Evolutionary conservation across 805 yeast genomes (phyloP).

Genomic region (Starmerella davenportii): DNA sequence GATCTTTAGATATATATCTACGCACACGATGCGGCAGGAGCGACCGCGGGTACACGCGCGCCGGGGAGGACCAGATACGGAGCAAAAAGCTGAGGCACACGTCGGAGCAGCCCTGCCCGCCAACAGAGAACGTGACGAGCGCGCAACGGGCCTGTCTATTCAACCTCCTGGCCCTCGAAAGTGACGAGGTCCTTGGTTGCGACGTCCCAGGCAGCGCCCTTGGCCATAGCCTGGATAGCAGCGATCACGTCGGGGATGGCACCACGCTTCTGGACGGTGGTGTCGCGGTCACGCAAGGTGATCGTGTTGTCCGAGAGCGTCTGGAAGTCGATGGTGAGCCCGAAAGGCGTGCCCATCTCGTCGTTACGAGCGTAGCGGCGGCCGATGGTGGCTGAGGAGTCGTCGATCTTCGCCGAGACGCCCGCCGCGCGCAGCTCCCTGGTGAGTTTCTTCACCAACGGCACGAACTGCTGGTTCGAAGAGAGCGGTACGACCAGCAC

Average conservation of each 20-base stretch:
- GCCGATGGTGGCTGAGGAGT: conserved; percentile 93
- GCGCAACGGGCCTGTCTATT: no score
- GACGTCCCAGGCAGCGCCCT: conserved; percentile 64
- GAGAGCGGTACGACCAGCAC: conserved; percentile 90
- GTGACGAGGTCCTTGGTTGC: conserved; percentile 58
- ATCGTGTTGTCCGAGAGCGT: conserved; percentile 73
- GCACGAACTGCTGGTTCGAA: conserved; percentile 59
- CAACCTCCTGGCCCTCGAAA: conserved; percentile 45
- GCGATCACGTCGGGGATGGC: conserved; percentile 49
- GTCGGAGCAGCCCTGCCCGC: no score
- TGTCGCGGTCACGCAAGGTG: conserved; percentile 92
- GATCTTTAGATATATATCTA: no score
- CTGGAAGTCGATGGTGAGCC: conserved; percentile 91
- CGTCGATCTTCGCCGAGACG: conserved; percentile 90
- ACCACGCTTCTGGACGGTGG: conserved; percentile 94
- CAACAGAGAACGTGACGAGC: no score
- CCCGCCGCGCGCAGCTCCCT: conserved; percentile 56
- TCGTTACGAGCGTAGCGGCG: conserved; percentile 96
- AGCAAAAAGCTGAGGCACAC: no score
- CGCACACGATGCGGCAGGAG: no score
- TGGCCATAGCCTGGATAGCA: conserved; percentile 55
- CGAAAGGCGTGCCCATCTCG: conserved; percentile 97
- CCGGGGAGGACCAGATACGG: no score
- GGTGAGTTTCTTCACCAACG: conserved; percentile 54
- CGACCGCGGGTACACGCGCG: no score